Evolutionary conservation across 2,329 filamentous ascomycete genomes (phyloP).

Genomic region (Penicillium griseofulvum): DNA sequence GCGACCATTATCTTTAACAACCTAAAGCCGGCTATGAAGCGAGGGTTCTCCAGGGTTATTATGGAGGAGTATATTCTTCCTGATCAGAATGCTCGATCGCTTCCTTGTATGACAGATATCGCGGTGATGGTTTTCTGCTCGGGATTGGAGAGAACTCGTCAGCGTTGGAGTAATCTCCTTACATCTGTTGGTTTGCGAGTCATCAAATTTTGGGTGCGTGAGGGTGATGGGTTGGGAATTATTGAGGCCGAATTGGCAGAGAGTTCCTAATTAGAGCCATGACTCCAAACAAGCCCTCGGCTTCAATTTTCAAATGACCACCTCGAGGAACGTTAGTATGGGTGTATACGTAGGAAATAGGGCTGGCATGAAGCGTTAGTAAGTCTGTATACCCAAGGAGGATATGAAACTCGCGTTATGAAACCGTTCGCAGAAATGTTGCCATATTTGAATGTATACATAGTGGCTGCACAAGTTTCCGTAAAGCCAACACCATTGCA

Average conservation of each 20-base stretch:
- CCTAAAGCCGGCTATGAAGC: conserved; percentile 22
- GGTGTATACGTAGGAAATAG: no score
- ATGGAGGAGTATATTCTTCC: conserved; percentile 29
- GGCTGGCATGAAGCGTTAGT: no score
- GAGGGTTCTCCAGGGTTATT: conserved; percentile 25
- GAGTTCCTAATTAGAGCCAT: neutral
- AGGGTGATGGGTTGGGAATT: conserved; percentile 20
- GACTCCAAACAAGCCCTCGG: no score
- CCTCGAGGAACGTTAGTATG: no score
- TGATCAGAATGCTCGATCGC: conserved; percentile 18
- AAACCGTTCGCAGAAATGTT: no score
- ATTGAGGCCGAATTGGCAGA: conserved; percentile 18
- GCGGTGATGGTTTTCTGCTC: conserved; percentile 28
- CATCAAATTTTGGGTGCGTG: conserved; percentile 16
- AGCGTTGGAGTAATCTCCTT: conserved; percentile 19
- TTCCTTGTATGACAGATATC: conserved; percentile 24
- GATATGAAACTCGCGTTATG: no score
- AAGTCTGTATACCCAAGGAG: no score
- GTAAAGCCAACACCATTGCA: no score
- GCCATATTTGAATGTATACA: no score
- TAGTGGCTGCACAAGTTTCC: no score
- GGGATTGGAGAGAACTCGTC: conserved; percentile 22
- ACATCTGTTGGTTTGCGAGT: conserved; percentile 17
- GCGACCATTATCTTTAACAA: conserved; percentile 21
- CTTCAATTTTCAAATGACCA: no score